Evolutionary conservation across 116 monocot species (phyloP).

Genomic region (Phalaenopsis hybrid): DNA sequence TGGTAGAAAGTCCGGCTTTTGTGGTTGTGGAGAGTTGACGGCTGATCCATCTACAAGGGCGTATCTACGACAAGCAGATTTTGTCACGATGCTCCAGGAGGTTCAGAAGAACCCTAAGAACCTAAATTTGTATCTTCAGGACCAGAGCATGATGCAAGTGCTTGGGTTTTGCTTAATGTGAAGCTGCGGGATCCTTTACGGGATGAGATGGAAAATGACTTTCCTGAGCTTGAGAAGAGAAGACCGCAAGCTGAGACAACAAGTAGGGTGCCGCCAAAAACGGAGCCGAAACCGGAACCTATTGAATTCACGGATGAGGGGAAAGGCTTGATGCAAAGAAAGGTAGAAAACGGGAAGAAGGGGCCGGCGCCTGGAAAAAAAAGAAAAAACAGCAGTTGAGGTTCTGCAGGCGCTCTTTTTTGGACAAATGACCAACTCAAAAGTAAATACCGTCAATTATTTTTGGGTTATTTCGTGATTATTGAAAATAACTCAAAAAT

Average conservation of each 20-base stretch:
- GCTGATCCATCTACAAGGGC: slow-evolving; percentile 72
- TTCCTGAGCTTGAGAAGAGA: slow-evolving; percentile 7
- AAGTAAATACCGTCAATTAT: too few species aligned
- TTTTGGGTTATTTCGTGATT: too few species aligned
- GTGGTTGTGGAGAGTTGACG: slow-evolving; percentile 29
- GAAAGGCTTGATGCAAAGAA: slow-evolving; percentile 45
- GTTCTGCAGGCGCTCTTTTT: too few species aligned
- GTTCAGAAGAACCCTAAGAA: slow-evolving; percentile 79
- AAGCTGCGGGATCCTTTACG: slow-evolving; percentile 35
- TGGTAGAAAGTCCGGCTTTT: too few species aligned
- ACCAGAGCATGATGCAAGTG: slow-evolving; percentile 86
- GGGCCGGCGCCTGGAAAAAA: slow-evolving; percentile 90
- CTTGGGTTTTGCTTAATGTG: slow-evolving; percentile 67
- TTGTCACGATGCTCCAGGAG: slow-evolving; percentile 80
- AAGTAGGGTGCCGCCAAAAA: neutral
- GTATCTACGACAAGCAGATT: slow-evolving; percentile 84
- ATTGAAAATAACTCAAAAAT: too few species aligned
- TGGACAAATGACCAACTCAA: too few species aligned
- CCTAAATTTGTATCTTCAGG: slow-evolving; percentile 57
- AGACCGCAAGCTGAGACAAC: slow-evolving; percentile 5
- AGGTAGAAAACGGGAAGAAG: slow-evolving; percentile 81
- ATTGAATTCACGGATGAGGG: slow-evolving; percentile 39
- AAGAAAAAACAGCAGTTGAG: slow-evolving; percentile 33
- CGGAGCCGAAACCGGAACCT: slow-evolving; percentile 20
- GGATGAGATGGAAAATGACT: slow-evolving; percentile 43